Evolutionary conservation across 1,139 yeast genomes (phyloP), one percentile per base, ranked within the genome.

Genomic region (Hyphopichia burtonii): DNA sequence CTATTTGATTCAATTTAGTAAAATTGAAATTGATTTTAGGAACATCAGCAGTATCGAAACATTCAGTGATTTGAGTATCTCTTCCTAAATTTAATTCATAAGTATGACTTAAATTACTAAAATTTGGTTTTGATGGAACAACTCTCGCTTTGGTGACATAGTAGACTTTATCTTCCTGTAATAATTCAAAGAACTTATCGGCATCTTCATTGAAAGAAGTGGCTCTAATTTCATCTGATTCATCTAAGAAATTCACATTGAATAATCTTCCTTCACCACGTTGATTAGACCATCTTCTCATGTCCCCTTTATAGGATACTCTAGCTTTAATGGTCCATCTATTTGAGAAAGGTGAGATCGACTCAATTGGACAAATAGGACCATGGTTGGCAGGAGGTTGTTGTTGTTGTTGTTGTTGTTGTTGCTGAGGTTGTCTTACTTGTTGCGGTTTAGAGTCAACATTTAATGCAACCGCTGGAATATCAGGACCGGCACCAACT

Each of bases 201-300:
- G 94, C 97, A 50, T 80, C 77, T 36, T 89, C 94, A 59, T 87
- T 88, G 65, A 94, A 94, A 3, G 95, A 97, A 8, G 98, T 90
- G 14, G 96, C 98, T 56, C 95, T 80, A 54, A 94, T 94, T 68
- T 93, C 99, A 55, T 95, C 96, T 6, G 96, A 86, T 60, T 94
- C 96, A 60, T 94, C 99, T 49, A 91, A 69, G 50, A 94, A 81
- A 53, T 90, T 88, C 34, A 89, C 89, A 53, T 86, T 86, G 69
- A 94, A 89, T 46, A 94, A 75, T 61, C 88, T 87, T 41, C 99
- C 99, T 51, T 86, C 90, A 46, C 96, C 96, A 55, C 83, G 78
- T 44, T 82, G 83, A 56, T 90, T 90, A 41, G 87, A 79, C 93
- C 94, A 94, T 34, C 86, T 85, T 65, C 90, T 84, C 54, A 93